These are phyloP conservation scores for Leishmania lainsoni DNA, from an alignment of 208 protist genomes.

Conservation along the genomic window DNA sequence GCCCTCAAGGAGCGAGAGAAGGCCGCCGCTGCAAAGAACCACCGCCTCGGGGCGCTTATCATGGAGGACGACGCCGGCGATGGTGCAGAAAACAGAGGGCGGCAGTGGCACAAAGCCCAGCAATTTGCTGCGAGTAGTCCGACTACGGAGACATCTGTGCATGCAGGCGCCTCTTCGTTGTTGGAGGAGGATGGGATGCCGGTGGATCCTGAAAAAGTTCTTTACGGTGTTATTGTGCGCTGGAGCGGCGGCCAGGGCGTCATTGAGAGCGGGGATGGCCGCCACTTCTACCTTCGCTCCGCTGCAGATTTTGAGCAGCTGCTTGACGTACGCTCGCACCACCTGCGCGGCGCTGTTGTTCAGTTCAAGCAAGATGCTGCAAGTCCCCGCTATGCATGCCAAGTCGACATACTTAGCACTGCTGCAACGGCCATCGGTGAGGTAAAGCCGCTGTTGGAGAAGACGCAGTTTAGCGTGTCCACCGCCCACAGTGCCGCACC, in stretches of 20 bases:
- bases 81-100: background rate
- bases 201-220: constrained; percentile 34
- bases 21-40: constrained; percentile 24
- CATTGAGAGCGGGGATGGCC: constrained; percentile 71
- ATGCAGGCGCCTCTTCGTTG: background rate
- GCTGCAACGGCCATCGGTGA: constrained; percentile 39
- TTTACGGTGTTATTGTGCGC: constrained; percentile 87
- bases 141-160: background rate
- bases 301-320: constrained; percentile 81
- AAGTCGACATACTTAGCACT: constrained; percentile 74
- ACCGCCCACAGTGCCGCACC: background rate
- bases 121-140: background rate
- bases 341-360: constrained; percentile 84
- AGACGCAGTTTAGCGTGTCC: background rate
- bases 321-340: constrained; percentile 53
- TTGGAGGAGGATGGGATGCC: constrained; percentile 15
- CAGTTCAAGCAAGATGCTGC: constrained; percentile 55
- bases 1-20: constrained; percentile 45
- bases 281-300: constrained; percentile 73
- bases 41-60: constrained; percentile 25
- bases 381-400: constrained; percentile 52
- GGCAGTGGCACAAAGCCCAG: background rate
- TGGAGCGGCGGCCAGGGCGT: constrained; percentile 90
- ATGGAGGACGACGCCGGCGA: constrained; percentile 20
- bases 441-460: constrained; percentile 56